Evolutionary conservation across 352 stramenopile species (phyloP).

Genomic region (Peronospora belbahrii): DNA sequence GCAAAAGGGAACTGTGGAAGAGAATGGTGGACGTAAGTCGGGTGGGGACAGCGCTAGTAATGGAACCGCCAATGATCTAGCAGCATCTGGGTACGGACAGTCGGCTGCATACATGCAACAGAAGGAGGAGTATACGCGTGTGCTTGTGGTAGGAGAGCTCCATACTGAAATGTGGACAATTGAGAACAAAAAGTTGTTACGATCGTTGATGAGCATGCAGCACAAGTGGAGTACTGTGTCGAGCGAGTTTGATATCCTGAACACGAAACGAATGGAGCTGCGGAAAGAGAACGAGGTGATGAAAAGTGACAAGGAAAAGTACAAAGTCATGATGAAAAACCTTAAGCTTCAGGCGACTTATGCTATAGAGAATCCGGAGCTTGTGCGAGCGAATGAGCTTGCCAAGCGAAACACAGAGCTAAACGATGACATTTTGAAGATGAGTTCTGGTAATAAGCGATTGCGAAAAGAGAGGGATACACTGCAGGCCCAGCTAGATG

Average conservation of each 20-base stretch:
- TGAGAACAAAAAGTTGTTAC: constrained; percentile 75
- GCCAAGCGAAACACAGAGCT: constrained; percentile 64
- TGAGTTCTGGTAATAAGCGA: constrained; percentile 78
- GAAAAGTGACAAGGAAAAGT: constrained; percentile 65
- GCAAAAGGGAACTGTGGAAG: constrained; percentile 67
- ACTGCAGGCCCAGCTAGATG: constrained; percentile 58
- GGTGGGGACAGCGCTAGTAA: constrained; percentile 16
- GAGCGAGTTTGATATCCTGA: constrained; percentile 60
- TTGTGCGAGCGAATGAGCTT: constrained; percentile 70
- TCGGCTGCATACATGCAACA: constrained; percentile 69
- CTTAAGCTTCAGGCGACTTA: constrained; percentile 66
- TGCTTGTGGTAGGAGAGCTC: constrained; percentile 74
- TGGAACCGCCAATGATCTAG: constrained; percentile 4
- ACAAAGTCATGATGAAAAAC: constrained; percentile 72
- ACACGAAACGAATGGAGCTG: constrained; percentile 44
- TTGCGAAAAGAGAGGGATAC: constrained; percentile 70
- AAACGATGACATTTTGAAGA: constrained; percentile 78
- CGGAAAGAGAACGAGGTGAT: constrained; percentile 71
- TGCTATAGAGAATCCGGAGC: constrained; percentile 70
- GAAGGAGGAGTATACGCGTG: constrained; percentile 72
- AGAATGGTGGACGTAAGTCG: constrained; percentile 47
- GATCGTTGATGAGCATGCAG: constrained; percentile 39
- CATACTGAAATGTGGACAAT: constrained; percentile 82
- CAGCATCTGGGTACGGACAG: constrained; percentile 17
- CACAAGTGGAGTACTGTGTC: constrained; percentile 72